These are phyloP conservation scores for Friedmanniomyces simplex DNA, from an alignment of 495 filamentous ascomycete genomes.

Conservation along the genomic window DNA sequence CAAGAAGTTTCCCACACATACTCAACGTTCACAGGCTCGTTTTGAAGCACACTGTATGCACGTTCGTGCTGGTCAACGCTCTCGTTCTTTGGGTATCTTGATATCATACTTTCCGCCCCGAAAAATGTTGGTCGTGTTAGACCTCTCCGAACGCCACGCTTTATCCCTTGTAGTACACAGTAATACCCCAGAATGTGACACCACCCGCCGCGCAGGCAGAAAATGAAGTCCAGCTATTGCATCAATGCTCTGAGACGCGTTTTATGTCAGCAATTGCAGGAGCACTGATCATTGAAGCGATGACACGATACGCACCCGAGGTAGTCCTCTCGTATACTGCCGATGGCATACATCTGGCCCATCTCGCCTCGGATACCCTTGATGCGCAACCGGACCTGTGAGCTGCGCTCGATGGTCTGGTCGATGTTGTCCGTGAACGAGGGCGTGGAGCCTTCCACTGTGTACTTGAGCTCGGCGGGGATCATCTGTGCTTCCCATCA, in stretches of 20 bases:
- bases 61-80: neutral
- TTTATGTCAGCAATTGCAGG: too few species aligned
- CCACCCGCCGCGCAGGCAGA: neutral
- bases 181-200: neutral
- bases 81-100: constrained; percentile 1
- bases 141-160: constrained; percentile 1
- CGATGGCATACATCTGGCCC: constrained; percentile 88
- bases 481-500: constrained; percentile 48
- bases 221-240: neutral
- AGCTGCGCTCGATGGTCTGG: constrained; percentile 85
- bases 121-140: neutral
- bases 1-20: too few species aligned
- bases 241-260: neutral
- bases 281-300: too few species aligned
- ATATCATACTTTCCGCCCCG: neutral
- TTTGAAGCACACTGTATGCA: neutral
- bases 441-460: constrained; percentile 48
- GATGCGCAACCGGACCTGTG: constrained; percentile 85
- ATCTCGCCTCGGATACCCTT: constrained; percentile 87
- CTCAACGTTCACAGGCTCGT: too few species aligned
- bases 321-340: constrained; percentile 75
- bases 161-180: neutral
- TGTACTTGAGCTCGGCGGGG: constrained; percentile 82
- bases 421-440: constrained; percentile 48
- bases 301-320: constrained; percentile 11